Evolutionary conservation across 345 rosid genomes (phyloP).

Genomic region (Euclidium syriacum): DNA sequence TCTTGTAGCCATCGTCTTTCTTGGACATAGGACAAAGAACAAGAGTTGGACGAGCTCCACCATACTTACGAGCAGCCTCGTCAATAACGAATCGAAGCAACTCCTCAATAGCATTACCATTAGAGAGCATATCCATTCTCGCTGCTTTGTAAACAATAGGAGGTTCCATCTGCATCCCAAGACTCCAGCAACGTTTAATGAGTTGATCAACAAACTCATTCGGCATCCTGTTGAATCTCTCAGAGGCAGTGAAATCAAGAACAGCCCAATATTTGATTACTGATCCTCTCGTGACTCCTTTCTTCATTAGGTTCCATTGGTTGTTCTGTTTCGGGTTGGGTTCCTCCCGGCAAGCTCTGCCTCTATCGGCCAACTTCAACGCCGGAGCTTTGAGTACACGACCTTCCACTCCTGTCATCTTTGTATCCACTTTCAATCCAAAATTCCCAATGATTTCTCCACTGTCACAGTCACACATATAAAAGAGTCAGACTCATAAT

Average conservation of each 20-base stretch:
- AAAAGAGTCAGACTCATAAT: not conserved
- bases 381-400: conserved; percentile 74
- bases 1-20: conserved; percentile 60
- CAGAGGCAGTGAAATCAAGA: conserved; percentile 53
- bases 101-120: conserved; percentile 31
- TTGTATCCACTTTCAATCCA: conserved; percentile 50
- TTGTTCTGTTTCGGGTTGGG: conserved; percentile 43
- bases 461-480: conserved; percentile 33
- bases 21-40: conserved; percentile 73
- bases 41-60: conserved; percentile 44
- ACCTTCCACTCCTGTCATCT: conserved; percentile 63
- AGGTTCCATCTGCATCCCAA: conserved; percentile 54
- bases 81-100: conserved; percentile 40
- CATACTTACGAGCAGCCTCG: conserved; percentile 11
- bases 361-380: conserved; percentile 47
- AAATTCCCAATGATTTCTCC: conserved; percentile 53
- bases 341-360: conserved; percentile 31
- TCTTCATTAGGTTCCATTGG: conserved; percentile 74
- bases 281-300: conserved; percentile 57
- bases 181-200: conserved; percentile 38
- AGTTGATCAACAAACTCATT: conserved; percentile 37
- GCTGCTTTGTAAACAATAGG: conserved; percentile 33
- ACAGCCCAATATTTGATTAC: conserved; percentile 64
- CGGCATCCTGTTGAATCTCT: conserved; percentile 22
- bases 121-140: conserved; percentile 42